phyloP scores from a whole-genome alignment of 106 monocot species.

The Gastrodia elata region DNA sequence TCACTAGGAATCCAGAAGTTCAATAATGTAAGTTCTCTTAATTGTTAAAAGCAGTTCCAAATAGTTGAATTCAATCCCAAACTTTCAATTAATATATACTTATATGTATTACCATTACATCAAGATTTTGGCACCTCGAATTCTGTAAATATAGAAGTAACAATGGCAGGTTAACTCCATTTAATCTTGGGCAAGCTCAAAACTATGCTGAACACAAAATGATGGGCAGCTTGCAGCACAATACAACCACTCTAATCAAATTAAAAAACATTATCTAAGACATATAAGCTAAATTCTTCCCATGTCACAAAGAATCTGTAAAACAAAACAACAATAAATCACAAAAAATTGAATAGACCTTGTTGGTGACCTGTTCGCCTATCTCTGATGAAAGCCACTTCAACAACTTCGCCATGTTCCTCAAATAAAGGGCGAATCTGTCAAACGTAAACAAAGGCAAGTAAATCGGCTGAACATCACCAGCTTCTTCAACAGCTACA shows the following conservation, averaged over 20 bases:
- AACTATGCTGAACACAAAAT: neutral
- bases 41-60: slow-evolving; percentile 7
- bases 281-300: slow-evolving; percentile 27
- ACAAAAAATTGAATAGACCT: slow-evolving; percentile 34
- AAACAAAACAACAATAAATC: slow-evolving; percentile 24
- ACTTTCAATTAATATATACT: slow-evolving; percentile 19
- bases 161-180: neutral
- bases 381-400: slow-evolving; percentile 94
- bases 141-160: slow-evolving; percentile 13
- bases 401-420: slow-evolving; percentile 93
- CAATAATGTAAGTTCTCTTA: slow-evolving; percentile 5
- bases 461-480: neutral
- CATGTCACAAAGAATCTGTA: slow-evolving; percentile 54
- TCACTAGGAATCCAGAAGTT: slow-evolving; percentile 3
- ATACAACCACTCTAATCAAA: slow-evolving; percentile 26
- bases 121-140: slow-evolving; percentile 15
- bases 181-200: neutral
- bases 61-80: slow-evolving; percentile 9
- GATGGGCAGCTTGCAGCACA: slow-evolving; percentile 23
- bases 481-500: neutral
- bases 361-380: slow-evolving; percentile 90
- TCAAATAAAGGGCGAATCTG: slow-evolving; percentile 97
- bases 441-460: neutral
- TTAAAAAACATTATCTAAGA: slow-evolving; percentile 35
- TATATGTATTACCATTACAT: slow-evolving; percentile 20